Percentiles rank a stretch among this genome's conserved stretches.
phyloP scores from a whole-genome alignment of 2,329 filamentous ascomycete species.

The Dactylellina leptospora region DNA sequence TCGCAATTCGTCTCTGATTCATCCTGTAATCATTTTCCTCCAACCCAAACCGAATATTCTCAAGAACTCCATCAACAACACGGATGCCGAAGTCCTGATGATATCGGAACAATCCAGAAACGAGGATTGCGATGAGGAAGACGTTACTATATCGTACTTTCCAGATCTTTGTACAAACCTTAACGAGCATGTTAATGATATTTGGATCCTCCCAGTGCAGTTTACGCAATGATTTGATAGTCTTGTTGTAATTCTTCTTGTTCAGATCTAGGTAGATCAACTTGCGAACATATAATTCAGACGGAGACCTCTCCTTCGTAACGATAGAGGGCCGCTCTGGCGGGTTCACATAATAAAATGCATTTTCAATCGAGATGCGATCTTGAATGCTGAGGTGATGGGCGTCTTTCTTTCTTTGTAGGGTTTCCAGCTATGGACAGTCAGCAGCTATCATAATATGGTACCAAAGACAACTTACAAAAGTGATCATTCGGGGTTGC shows the following conservation, averaged over 20 bases:
- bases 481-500: slow-evolving; percentile 88
- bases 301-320: slow-evolving; percentile 93
- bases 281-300: slow-evolving; percentile 91
- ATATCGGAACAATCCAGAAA: slow-evolving; percentile 87
- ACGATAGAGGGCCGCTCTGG: slow-evolving; percentile 92
- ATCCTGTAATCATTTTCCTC: slow-evolving; percentile 98
- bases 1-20: slow-evolving; percentile 91
- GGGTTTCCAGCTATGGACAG: slow-evolving; percentile 72
- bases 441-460: slow-evolving; percentile 1
- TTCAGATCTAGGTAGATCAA: slow-evolving; percentile 93
- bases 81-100: slow-evolving; percentile 89
- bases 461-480: slow-evolving; percentile 61
- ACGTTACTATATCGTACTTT: slow-evolving; percentile 99
- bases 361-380: slow-evolving; percentile 97
- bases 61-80: slow-evolving; percentile 91
- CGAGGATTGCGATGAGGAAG: slow-evolving; percentile 86
- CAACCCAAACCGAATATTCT: slow-evolving; percentile 84
- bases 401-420: slow-evolving; percentile 93
- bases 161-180: slow-evolving; percentile 92
- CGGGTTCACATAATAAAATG: slow-evolving; percentile 96
- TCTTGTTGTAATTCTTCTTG: slow-evolving; percentile 90
- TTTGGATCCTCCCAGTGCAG: slow-evolving; percentile 97
- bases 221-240: slow-evolving; percentile 91
- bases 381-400: slow-evolving; percentile 89
- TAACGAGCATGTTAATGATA: slow-evolving; percentile 80